These are phyloP conservation scores for Phytophthora sojae DNA, from an alignment of 352 stramenopile species.

Conservation along the genomic window DNA sequence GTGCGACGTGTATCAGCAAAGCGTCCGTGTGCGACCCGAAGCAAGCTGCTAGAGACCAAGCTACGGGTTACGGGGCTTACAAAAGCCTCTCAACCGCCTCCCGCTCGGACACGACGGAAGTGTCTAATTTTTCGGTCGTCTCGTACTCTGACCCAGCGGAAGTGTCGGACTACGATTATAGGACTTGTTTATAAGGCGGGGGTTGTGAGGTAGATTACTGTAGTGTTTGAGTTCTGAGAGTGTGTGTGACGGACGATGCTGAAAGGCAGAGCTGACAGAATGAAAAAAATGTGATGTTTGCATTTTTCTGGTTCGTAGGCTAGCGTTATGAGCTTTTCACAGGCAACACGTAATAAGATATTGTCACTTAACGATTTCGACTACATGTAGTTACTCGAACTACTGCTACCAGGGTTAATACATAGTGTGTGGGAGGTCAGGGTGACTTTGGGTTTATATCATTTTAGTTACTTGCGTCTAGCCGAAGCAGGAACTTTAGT, in stretches of 20 bases:
- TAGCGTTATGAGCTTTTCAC: too few species aligned
- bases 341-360: too few species aligned
- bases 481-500: too few species aligned
- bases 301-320: too few species aligned
- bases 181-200: conserved; percentile 1
- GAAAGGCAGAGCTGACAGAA: too few species aligned
- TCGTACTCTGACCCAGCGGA: neutral
- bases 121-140: neutral
- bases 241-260: neutral
- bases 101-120: conserved; percentile 5
- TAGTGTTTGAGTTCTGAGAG: neutral
- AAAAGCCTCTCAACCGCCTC: neutral
- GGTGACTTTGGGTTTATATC: too few species aligned
- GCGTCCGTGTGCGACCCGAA: conserved; percentile 13
- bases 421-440: too few species aligned
- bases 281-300: too few species aligned
- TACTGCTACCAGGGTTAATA: too few species aligned
- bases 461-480: too few species aligned
- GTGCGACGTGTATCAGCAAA: conserved; percentile 29
- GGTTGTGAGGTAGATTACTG: neutral
- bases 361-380: too few species aligned
- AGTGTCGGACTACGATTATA: neutral
- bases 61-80: neutral
- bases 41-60: conserved; percentile 13
- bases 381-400: too few species aligned